Conservation (phyloP, 768 basidiomycete genomes). For the Xerocomus spinulosus region DNA sequence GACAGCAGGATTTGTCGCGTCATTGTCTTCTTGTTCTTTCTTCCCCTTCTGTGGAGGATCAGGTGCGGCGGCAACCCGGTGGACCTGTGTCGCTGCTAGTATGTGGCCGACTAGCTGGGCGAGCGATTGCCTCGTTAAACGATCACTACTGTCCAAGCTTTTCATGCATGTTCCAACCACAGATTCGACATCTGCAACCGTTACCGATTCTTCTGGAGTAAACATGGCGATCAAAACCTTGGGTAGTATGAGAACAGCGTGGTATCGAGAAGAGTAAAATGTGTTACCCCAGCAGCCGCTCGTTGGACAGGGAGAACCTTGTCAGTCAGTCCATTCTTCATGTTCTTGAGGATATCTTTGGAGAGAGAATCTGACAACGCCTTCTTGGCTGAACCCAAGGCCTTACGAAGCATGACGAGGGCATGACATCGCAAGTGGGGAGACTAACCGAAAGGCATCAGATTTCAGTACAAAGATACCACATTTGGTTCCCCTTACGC, state of each 20-base stretch:
- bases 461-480: background rate
- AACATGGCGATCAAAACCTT: constrained; percentile 58
- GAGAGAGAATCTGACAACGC: constrained; percentile 73
- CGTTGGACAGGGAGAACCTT: constrained; percentile 84
- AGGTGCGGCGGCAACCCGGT: constrained; percentile 42
- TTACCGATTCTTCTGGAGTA: constrained; percentile 48
- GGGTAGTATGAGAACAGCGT: constrained; percentile 13
- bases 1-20: constrained; percentile 42
- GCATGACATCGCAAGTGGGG: constrained; percentile 82
- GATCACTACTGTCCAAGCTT: constrained; percentile 78
- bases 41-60: constrained; percentile 55
- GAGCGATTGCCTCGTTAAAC: constrained; percentile 74
- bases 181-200: constrained; percentile 70
- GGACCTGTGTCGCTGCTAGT: constrained; percentile 77
- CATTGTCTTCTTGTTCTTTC: constrained; percentile 60
- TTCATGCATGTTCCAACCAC: constrained; percentile 65
- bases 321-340: constrained; percentile 69
- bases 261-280: constrained; percentile 1
- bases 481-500: constrained; percentile 42
- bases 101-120: constrained; percentile 80
- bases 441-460: constrained; percentile 42
- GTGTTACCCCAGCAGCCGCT: constrained; percentile 67
- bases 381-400: constrained; percentile 73
- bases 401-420: constrained; percentile 69
- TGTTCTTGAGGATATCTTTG: constrained; percentile 83